phyloP scores from a whole-genome alignment of 2,329 filamentous ascomycete genomes.

The Huntiella decipiens region DNA sequence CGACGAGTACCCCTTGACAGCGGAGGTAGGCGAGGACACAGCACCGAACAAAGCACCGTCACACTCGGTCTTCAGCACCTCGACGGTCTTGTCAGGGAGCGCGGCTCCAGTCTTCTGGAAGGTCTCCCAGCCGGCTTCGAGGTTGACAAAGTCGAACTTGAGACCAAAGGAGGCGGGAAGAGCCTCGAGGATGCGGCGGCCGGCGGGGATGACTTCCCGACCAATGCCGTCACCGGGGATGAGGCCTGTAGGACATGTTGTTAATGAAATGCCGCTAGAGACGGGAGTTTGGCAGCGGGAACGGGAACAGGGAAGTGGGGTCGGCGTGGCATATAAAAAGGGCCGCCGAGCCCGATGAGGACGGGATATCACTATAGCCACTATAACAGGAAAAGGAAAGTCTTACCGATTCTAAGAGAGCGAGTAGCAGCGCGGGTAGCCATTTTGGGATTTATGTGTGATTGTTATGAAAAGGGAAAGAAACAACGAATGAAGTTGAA shows the following conservation, averaged over 20 bases:
- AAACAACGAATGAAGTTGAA: too few relatives aligned
- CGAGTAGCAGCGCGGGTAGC: slow-evolving; percentile 30
- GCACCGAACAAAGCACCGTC: slow-evolving; percentile 93
- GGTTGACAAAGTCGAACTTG: slow-evolving; percentile 85
- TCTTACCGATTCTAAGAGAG: slow-evolving; percentile 44
- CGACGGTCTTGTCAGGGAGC: slow-evolving; percentile 77
- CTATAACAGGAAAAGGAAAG: background rate
- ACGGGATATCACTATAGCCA: background rate
- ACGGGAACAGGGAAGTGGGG: too few relatives aligned
- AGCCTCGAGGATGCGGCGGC: slow-evolving; percentile 77
- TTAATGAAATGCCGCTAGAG: background rate
- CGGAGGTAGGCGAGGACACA: slow-evolving; percentile 69
- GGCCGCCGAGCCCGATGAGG: background rate
- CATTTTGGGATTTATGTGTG: slow-evolving; percentile 23
- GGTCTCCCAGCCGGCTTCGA: slow-evolving; percentile 80
- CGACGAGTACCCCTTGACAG: slow-evolving; percentile 87
- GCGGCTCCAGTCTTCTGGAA: slow-evolving; percentile 81
- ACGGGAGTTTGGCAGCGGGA: too few relatives aligned
- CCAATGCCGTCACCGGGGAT: slow-evolving; percentile 98
- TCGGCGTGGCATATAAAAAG: too few relatives aligned
- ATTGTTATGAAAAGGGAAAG: background rate
- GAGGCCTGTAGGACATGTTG: slow-evolving; percentile 40
- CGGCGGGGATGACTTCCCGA: slow-evolving; percentile 92
- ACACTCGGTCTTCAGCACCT: slow-evolving; percentile 75
- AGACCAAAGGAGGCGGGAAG: slow-evolving; percentile 79